Base-by-base conservation (phyloP, 352 stramenopile species). In the Phytophthora ohioensis region DNA sequence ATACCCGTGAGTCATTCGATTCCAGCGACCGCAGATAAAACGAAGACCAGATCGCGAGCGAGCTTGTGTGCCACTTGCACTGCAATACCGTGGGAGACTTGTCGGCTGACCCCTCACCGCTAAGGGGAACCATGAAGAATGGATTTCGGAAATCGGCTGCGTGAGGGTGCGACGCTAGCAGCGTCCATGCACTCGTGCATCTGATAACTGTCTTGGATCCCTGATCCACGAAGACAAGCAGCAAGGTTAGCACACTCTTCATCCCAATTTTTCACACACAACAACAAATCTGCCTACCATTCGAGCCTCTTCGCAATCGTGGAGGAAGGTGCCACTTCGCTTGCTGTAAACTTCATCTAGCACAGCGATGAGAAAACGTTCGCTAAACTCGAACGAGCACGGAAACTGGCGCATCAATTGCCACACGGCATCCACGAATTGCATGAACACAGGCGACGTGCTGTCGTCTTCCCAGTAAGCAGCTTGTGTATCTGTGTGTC, bases 381-480 rank as follows among this genome's bases (percentile, higher is more conserved):
- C 90, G 70, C 97, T 99, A 77, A 99, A 99, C 80, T 99, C 98
- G 59, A 99, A 99, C 38, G 89, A 97, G 52, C 95, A 95, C 10
- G 98, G 98, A 55, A 98, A 99, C 57, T 99, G 97, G 46, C 94
- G 90, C 43, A 98, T 89, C 15, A 99, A 78, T 83, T 99, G 98
- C 85, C 94, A 99, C 13, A 99, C 93, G 38, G 95, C 98, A 81
- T 99, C 98, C 9, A 99, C 76, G 69, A 99, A 99, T 80, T 99
- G 97, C 57, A 99, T 81, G 76, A 99, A 99, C 34, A 99, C 97
- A 4, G 98, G 98, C 8, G 97, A 99, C 10, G 97, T 92, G 76
- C 98, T 92, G 42, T 99, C 95, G 57, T 99, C 97, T 62, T 99
- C 96, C 81, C 88, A 94, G 54, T 98, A 97, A 35, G 71, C 86